Conservation (phyloP, 768 basidiomycete genomes). For the Calocera viscosa region DNA sequence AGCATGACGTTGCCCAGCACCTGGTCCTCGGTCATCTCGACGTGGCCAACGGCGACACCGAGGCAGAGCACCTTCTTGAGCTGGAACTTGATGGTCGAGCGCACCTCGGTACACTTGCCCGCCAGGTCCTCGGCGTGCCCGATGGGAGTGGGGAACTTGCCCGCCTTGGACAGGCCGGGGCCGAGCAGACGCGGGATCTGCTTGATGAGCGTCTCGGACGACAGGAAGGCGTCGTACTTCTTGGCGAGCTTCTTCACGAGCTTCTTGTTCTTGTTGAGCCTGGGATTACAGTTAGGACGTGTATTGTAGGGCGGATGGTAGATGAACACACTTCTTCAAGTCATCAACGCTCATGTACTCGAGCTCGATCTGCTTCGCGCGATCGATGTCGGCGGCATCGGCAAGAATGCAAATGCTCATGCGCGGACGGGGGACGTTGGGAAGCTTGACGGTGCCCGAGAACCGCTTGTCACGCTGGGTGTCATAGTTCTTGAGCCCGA, state of each 20-base stretch:
- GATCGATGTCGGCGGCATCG: conserved; percentile 96
- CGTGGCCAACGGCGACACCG: conserved; percentile 96
- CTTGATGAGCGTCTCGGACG: conserved; percentile 96
- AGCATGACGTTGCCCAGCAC: conserved; percentile 96
- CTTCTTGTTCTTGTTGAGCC: conserved; percentile 99
- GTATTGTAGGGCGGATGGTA: not conserved
- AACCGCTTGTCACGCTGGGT: conserved; percentile 99
- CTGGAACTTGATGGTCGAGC: conserved; percentile 99
- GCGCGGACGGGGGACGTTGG: conserved; percentile 93
- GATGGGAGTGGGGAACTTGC: conserved; percentile 97
- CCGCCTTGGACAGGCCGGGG: conserved; percentile 98
- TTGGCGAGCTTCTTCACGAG: conserved; percentile 99
- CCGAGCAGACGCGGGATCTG: conserved; percentile 99
- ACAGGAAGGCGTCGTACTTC: conserved; percentile 98
- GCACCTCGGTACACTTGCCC: conserved; percentile 88
- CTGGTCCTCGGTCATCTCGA: conserved; percentile 96
- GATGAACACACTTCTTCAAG: conserved; percentile 76
- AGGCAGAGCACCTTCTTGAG: conserved; percentile 98
- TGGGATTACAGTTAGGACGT: conserved; percentile 23
- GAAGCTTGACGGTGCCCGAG: conserved; percentile 95
- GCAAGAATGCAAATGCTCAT: conserved; percentile 99
- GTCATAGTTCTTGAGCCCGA: conserved; percentile 98
- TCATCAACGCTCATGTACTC: conserved; percentile 99
- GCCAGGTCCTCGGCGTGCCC: conserved; percentile 79
- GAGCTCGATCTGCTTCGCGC: conserved; percentile 93